Evolutionary conservation across 169 alveolate species (phyloP).

Genomic region (Perkinsus marinus): DNA sequence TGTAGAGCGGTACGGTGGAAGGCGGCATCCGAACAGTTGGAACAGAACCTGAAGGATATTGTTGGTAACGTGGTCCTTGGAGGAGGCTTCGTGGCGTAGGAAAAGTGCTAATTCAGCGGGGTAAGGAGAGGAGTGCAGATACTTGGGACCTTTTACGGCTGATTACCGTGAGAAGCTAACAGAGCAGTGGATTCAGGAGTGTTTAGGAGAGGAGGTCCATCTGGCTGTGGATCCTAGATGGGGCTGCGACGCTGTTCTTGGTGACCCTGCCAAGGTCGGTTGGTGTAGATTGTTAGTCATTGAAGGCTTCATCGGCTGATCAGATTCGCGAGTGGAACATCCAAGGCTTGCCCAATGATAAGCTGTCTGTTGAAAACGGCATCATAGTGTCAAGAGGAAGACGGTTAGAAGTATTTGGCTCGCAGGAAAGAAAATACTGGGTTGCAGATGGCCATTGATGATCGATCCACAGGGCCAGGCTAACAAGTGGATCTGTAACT

Average conservation of each 20-base stretch:
- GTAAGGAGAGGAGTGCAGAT: neutral
- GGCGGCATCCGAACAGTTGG: conserved; percentile 45
- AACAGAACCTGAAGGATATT: conserved; percentile 55
- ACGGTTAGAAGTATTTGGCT: neutral
- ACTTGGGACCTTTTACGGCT: conserved; percentile 77
- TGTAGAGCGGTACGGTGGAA: conserved; percentile 60
- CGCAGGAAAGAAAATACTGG: neutral
- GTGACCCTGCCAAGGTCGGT: conserved; percentile 65
- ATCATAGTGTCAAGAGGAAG: conserved; percentile 52
- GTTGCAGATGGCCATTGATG: conserved; percentile 73
- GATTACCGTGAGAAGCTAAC: conserved; percentile 62
- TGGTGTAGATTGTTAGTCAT: neutral
- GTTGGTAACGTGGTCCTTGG: conserved; percentile 73
- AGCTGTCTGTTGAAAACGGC: conserved; percentile 70
- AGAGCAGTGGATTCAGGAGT: conserved; percentile 51
- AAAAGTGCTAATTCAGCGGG: neutral
- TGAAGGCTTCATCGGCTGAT: conserved; percentile 15
- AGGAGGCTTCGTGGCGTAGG: conserved; percentile 66
- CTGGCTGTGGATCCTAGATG: conserved; percentile 59
- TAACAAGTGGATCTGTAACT: conserved; percentile 64
- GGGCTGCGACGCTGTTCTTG: conserved; percentile 58
- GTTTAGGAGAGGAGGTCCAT: conserved; percentile 29
- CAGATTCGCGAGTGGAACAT: conserved; percentile 37
- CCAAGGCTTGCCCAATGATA: conserved; percentile 40
- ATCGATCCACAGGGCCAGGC: conserved; percentile 86